Evolutionary conservation across 805 yeast species (phyloP), one percentile per base, ranked within the genome.

Genomic region (Komagataella pastoris): DNA sequence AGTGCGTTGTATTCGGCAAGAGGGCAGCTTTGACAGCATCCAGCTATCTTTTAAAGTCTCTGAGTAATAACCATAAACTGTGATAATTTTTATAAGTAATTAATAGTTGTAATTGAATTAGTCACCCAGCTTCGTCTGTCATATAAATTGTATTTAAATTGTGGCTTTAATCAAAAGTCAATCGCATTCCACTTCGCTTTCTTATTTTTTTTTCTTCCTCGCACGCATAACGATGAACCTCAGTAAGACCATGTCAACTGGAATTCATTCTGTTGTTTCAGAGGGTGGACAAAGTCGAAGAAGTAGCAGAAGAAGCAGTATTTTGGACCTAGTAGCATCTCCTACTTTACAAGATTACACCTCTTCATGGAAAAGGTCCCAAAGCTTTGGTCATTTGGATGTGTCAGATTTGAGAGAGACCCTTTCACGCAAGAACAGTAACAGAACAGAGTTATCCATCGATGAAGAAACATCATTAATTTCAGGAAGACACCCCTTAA

Each of bases 1-100:
- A 77, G 56, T 79, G 84, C 67, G 83, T 77, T 6, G 84, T 80
- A 0, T 80, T 75, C 61, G 84, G 84, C 3, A 69, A 71, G 54
- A 68, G 74, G 12, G 81, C 78, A 17, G 81, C 79, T 2, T 54
- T 64, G 24, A 55, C 65, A 12, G 74, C 75, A 1, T 58, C 68
- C 14, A 49, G 52, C n/a, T 55, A 57, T 46, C 50, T 68, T 24
- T 61, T 70, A 49, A 56, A 56, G 44, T 48, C 49, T 30, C 48
- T 55, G 24, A 30, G 40, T 14, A 48, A 40, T 19, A 23, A 8
- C 47, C 51, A 14, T 14, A 23, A 24, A 43, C 48, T 6, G 19
- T 49, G 10, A 19, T n/a, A 24, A 8, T n/a, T 17, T 3, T 3
- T 12, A 45, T 12, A 3, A 10, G 14, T 19, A 45, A 10, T 10